These are phyloP conservation scores for Solanum tacnaense DNA, from an alignment of 257 asterid species.

Conservation along the genomic window DNA sequence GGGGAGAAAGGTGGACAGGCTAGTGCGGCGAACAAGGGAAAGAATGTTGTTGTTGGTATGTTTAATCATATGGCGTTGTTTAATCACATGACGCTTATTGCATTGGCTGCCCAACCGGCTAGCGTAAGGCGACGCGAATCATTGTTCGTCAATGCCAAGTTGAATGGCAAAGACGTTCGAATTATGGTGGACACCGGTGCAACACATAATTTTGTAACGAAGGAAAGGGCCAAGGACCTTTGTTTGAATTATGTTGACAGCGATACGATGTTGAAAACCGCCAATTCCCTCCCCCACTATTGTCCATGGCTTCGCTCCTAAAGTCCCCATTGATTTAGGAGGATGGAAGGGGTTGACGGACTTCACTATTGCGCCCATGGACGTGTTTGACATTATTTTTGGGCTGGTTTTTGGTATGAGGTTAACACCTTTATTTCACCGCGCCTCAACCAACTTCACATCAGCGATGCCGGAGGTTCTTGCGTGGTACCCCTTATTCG, in stretches of 20 bases:
- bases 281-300: not conserved
- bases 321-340: too few relatives aligned
- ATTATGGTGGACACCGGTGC: not conserved
- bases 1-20: rapidly evolving
- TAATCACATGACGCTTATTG: too few relatives aligned
- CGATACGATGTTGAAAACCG: not conserved
- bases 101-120: rapidly evolving
- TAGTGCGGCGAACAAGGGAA: rapidly evolving
- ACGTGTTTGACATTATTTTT: too few relatives aligned
- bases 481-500: not conserved
- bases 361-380: not conserved
- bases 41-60: not conserved
- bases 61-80: not conserved
- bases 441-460: not conserved
- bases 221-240: too few relatives aligned
- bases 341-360: too few relatives aligned
- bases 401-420: too few relatives aligned
- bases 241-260: too few relatives aligned
- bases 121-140: too few relatives aligned
- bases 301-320: not conserved
- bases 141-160: too few relatives aligned
- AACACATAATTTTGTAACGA: too few relatives aligned
- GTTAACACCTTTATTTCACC: not conserved
- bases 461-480: not conserved
- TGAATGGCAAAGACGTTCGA: not conserved